Conservation (phyloP, 148 eudicot genomes). For the Tetragonia tetragonoides region DNA sequence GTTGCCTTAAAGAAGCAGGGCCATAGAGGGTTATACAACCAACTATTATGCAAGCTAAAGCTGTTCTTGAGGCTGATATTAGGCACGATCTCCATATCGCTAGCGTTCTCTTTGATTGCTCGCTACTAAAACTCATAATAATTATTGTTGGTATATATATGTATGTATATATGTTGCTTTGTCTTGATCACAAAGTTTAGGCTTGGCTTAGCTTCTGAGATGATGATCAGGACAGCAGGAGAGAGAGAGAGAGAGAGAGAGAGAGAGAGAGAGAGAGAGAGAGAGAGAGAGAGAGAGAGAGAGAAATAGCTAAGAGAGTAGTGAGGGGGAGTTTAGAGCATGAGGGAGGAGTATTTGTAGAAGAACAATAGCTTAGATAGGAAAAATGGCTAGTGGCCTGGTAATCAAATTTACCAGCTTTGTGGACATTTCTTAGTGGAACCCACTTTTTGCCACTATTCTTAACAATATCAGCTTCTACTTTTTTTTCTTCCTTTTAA, state of each 20-base stretch:
- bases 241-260: not conserved
- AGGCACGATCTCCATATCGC: slow-evolving; percentile 46
- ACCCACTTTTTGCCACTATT: slow-evolving; percentile 17
- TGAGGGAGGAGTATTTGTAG: slow-evolving; percentile 30
- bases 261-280: too few species aligned
- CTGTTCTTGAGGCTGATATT: slow-evolving; percentile 54
- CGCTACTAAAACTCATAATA: slow-evolving; percentile 10
- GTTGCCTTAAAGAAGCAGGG: slow-evolving; percentile 32
- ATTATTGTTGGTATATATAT: not conserved
- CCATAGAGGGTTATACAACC: slow-evolving; percentile 52
- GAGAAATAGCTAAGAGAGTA: not conserved
- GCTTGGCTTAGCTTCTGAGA: not conserved
- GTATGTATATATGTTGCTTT: not conserved
- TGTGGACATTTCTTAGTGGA: slow-evolving; percentile 25
- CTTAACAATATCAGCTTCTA: slow-evolving; percentile 12
- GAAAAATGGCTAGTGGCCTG: slow-evolving; percentile 24
- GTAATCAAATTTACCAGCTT: not conserved
- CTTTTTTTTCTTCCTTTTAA: not conserved
- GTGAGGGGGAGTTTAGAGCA: slow-evolving; percentile 3
- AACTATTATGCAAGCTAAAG: slow-evolving; percentile 61
- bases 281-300: too few species aligned
- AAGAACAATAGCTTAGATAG: not conserved
- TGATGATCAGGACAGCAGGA: not conserved
- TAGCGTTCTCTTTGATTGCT: slow-evolving; percentile 32
- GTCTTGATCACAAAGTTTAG: slow-evolving; percentile 3